phyloP scores from a whole-genome alignment of 1,284 basidiomycete genomes.

The Pascua guehoae region DNA sequence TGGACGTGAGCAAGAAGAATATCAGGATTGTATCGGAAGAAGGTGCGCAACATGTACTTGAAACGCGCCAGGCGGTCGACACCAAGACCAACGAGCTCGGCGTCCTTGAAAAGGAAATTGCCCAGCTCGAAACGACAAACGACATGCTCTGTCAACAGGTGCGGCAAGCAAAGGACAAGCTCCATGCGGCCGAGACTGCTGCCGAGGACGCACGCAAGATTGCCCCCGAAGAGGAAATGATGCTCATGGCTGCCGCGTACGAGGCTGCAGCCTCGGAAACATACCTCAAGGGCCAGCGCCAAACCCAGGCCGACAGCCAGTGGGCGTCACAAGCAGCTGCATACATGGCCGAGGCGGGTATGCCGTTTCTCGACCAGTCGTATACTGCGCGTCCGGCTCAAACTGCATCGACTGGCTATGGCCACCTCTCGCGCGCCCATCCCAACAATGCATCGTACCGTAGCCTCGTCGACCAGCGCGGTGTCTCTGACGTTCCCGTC shows the following conservation, averaged over 20 bases:
- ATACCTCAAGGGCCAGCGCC: conserved; percentile 29
- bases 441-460: conserved; percentile 23
- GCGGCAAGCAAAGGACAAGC: conserved; percentile 40
- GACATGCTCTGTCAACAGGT: conserved; percentile 36
- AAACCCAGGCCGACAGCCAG: conserved; percentile 29
- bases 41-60: conserved; percentile 53
- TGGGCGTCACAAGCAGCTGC: conserved; percentile 45
- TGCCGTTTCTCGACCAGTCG: conserved; percentile 42
- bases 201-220: conserved; percentile 37
- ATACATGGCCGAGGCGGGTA: conserved; percentile 47
- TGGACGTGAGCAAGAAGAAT: conserved; percentile 49
- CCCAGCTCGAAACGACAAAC: conserved; percentile 29
- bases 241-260: conserved; percentile 48
- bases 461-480: conserved; percentile 20
- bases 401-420: conserved; percentile 23
- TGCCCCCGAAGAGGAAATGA: conserved; percentile 46
- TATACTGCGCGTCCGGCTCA: conserved; percentile 41
- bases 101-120: conserved; percentile 38
- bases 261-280: conserved; percentile 44
- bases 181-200: conserved; percentile 28
- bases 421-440: conserved; percentile 24
- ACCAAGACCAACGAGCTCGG: conserved; percentile 54
- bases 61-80: conserved; percentile 56
- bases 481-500: conserved; percentile 26
- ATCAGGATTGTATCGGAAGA: conserved; percentile 52